Evolutionary conservation across 345 rosid species (phyloP), one percentile per base, ranked within the genome.

Genomic region (Reutealis trisperma): DNA sequence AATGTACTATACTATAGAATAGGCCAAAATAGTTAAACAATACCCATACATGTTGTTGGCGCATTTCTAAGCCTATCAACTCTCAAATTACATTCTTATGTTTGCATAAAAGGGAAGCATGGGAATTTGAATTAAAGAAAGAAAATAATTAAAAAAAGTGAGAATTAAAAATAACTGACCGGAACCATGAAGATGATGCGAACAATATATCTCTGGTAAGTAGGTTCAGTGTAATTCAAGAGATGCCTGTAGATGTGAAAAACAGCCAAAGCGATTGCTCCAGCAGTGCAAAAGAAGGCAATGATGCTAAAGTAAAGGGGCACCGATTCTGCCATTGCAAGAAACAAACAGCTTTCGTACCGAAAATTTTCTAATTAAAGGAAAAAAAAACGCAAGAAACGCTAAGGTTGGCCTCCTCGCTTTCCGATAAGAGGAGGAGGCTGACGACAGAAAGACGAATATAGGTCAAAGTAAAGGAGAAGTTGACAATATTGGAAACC

Each of bases 181-280:
- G 97, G 99, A 79, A 96, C 99, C 98, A 96, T 96, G 73, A 93
- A 92, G 81, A 96, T 88, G 66, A 96, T 96, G 76, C 98, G 97
- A 15, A 96, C 99, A 25, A 93, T 93, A 71, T 78, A 96, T 90
- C 97, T 90, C 91, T 96, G 99, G 60, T 92, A 93, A 78, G 89
- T 91, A 77, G 99, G 99, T 82, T 96, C 97, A 0, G 98, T 93
- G 70, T 96, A 96, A 81, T 96, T 96, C 83, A 88, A 74, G 6
- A 96, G 90, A 79, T 96, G 99, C 79, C 90, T 84, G 85, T 93
- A 96, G 67, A 96, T 92, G 79, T 96, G 97, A 67, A 82, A 81
- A 65, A 91, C 75, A 18, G 97, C 93, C 89, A 93, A 80, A 37
- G 87, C 84, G 73, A 89, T 91, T 52, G 99, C 93, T 69, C 90